Conservation (phyloP, 73 alveolate genomes). For the Stentor roeselii region DNA sequence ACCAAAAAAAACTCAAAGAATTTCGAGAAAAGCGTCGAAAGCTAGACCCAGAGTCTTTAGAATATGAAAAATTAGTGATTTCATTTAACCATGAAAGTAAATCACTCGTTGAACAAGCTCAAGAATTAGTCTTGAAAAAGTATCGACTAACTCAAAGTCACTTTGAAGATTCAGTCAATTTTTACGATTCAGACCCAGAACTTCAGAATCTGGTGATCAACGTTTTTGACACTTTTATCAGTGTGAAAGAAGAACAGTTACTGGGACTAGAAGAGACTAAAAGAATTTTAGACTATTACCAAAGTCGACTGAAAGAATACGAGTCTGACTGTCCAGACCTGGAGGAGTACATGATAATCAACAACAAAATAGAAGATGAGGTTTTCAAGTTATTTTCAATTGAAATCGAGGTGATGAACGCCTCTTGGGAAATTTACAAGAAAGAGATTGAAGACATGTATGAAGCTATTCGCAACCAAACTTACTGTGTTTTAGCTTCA, state of each 20-base stretch:
- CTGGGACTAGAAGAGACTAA: neutral
- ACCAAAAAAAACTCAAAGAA: no score
- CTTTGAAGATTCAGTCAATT: neutral
- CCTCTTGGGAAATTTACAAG: neutral
- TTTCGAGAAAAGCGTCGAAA: no score
- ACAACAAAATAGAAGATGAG: neutral
- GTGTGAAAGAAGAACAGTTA: neutral
- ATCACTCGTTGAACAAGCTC: neutral
- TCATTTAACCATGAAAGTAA: no score
- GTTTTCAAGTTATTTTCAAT: neutral
- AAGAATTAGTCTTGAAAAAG: no score
- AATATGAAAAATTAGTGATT: neutral
- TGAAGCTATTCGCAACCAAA: neutral
- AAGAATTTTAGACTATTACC: neutral
- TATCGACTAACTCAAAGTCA: neutral
- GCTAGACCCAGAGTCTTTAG: neutral
- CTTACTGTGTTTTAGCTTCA: neutral
- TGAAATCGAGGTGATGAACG: neutral
- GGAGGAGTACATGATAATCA: neutral
- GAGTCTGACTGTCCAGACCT: neutral
- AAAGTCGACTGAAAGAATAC: neutral
- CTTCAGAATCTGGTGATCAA: no score
- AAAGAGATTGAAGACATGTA: neutral
- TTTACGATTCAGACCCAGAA: neutral
- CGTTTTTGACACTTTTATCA: no score